Evolutionary conservation across 805 yeast species (phyloP).

Genomic region (Pichia ethanolica): DNA sequence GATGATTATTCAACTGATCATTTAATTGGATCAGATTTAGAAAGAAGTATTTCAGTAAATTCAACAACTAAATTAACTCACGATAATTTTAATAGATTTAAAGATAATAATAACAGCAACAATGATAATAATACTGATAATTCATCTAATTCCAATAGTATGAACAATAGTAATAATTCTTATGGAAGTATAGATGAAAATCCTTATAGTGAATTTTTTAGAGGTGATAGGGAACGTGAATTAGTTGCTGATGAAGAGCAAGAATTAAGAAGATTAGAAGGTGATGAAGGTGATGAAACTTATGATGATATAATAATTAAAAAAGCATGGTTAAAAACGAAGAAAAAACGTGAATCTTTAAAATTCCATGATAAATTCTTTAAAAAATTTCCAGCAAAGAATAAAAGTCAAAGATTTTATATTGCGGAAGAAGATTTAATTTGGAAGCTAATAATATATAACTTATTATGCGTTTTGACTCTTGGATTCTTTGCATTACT

Average conservation of each 20-base stretch:
- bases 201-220: conserved; percentile 14
- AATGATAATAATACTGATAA: background rate
- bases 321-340: conserved; percentile 9
- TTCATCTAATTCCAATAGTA: background rate
- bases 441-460: conserved; percentile 41
- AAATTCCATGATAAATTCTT: conserved; percentile 37
- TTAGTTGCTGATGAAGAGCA: conserved; percentile 13
- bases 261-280: conserved; percentile 6
- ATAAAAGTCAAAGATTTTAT: conserved; percentile 71
- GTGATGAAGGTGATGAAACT: conserved; percentile 19
- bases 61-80: background rate
- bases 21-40: conserved; percentile 9
- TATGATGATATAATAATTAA: conserved; percentile 7
- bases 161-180: background rate
- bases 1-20: conserved; percentile 30
- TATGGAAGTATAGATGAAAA: conserved; percentile 11
- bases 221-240: conserved; percentile 13
- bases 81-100: too few species aligned
- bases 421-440: conserved; percentile 88
- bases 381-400: conserved; percentile 33
- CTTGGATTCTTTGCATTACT: conserved; percentile 68
- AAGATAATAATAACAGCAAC: too few species aligned
- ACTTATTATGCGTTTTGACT: conserved; percentile 47
- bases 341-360: conserved; percentile 19
- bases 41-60: background rate